A percentile compares a stretch with the other conserved stretches of the same genome.
Conservation (phyloP, 352 stramenopile species). For the Globisporangium nodosum region DNA sequence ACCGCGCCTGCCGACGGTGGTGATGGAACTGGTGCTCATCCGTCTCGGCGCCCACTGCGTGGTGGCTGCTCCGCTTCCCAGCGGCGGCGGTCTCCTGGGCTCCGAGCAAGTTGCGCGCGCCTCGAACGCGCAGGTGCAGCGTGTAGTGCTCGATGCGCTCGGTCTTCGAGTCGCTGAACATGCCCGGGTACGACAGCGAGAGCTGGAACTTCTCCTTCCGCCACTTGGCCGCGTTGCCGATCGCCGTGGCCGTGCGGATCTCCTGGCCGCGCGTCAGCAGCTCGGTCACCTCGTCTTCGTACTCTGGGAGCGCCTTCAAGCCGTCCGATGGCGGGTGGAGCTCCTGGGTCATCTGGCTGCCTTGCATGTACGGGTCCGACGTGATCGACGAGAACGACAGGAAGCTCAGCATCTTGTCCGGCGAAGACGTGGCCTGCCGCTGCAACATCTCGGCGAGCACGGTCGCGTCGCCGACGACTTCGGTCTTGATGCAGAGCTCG, state of each 20-base stretch:
- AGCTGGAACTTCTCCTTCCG: conserved; percentile 58
- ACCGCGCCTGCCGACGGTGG: conserved; percentile 7
- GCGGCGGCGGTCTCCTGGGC: not conserved
- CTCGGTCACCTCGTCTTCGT: conserved; percentile 47
- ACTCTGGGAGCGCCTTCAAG: conserved; percentile 9
- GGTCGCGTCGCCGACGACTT: conserved; percentile 54
- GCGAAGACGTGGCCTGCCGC: conserved; percentile 21
- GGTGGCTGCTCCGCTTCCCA: not conserved
- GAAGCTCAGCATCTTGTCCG: conserved; percentile 48
- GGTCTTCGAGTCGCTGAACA: conserved; percentile 40
- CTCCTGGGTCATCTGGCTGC: conserved; percentile 10
- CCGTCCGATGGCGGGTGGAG: not conserved
- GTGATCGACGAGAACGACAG: conserved; percentile 47
- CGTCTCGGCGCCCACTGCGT: not conserved
- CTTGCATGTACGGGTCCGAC: conserved; percentile 34
- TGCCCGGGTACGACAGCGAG: conserved; percentile 55
- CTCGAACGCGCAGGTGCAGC: conserved; percentile 40
- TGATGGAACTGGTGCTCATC: conserved; percentile 4
- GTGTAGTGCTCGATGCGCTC: conserved; percentile 27
- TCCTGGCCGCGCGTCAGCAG: conserved; percentile 28
- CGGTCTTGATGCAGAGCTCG: conserved; percentile 62
- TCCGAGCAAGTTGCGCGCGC: conserved; percentile 35
- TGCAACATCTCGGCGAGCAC: conserved; percentile 51
- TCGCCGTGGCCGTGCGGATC: conserved; percentile 34
- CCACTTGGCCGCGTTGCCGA: conserved; percentile 33